Evolutionary conservation across 1,284 basidiomycete genomes (phyloP).

Genomic region (Mycocalia duriaeana): DNA sequence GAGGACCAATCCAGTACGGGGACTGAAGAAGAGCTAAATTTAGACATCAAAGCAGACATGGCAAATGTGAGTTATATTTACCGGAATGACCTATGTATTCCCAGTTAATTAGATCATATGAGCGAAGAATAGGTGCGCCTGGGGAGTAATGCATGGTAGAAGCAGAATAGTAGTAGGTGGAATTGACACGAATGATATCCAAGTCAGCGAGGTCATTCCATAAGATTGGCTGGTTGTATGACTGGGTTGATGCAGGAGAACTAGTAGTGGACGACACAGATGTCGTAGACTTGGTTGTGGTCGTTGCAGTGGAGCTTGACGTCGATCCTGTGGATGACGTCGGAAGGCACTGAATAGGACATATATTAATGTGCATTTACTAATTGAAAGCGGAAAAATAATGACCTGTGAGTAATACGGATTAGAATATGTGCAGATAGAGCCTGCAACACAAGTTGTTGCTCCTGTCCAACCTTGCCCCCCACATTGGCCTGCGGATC

Average conservation of each 20-base stretch:
- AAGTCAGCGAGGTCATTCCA: not conserved
- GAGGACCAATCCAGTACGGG: not conserved
- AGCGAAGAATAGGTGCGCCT: not conserved
- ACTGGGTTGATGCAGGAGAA: not conserved
- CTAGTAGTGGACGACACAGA: not conserved
- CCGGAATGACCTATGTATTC: not conserved
- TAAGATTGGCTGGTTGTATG: not conserved
- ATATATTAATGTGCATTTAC: too few species aligned
- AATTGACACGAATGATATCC: not conserved
- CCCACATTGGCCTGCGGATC: not conserved
- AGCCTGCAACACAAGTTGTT: not conserved
- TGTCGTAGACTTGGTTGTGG: not conserved
- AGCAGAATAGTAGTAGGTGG: not conserved
- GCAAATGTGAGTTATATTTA: not conserved
- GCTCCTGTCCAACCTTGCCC: constrained; percentile 1
- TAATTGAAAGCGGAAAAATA: not conserved
- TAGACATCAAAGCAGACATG: not conserved
- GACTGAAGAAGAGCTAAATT: not conserved
- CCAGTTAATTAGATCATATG: not conserved
- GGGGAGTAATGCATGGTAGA: not conserved
- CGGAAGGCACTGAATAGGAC: not conserved
- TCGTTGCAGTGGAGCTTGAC: not conserved
- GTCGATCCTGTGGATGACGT: not conserved
- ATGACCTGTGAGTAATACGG: not conserved
- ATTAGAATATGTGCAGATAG: not conserved